Evolutionary conservation across 345 rosid species (phyloP).

Genomic region (Isatis tinctoria): DNA sequence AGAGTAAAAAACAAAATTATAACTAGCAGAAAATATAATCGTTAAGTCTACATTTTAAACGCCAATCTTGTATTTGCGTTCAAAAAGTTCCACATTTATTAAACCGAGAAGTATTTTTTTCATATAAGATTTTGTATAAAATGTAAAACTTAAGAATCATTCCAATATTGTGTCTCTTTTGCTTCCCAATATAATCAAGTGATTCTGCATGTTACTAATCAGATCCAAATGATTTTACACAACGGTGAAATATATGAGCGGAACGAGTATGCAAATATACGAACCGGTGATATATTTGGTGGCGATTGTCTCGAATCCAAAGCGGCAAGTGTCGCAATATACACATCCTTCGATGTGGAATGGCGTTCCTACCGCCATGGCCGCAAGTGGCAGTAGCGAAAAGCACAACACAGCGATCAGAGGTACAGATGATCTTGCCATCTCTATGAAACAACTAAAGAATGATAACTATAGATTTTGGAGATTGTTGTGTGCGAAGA

Average conservation of each 20-base stretch:
- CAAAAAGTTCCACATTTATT: background rate
- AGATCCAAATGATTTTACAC: background rate
- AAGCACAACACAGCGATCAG: slow-evolving; percentile 11
- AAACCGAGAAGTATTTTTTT: too few species aligned
- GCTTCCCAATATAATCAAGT: background rate
- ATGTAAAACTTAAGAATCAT: background rate
- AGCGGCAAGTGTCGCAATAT: slow-evolving; percentile 67
- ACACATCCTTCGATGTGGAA: slow-evolving; percentile 50
- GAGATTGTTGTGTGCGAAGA: background rate
- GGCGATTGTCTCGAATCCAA: slow-evolving; percentile 58
- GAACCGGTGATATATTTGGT: slow-evolving; percentile 46
- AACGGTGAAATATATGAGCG: background rate
- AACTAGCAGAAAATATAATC: background rate
- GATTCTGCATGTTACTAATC: background rate
- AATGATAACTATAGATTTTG: background rate
- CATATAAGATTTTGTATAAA: background rate
- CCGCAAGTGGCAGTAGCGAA: slow-evolving; percentile 18
- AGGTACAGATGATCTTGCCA: slow-evolving; percentile 9
- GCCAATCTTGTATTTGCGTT: background rate
- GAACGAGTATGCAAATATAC: background rate
- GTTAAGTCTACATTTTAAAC: background rate
- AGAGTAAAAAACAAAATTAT: background rate
- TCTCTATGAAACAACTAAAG: background rate
- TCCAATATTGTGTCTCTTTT: background rate
- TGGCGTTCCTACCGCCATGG: slow-evolving; percentile 31